Evolutionary conservation across 176 grass and related monocot genomes (phyloP).

Genomic region (Thinopyrum elongatum): DNA sequence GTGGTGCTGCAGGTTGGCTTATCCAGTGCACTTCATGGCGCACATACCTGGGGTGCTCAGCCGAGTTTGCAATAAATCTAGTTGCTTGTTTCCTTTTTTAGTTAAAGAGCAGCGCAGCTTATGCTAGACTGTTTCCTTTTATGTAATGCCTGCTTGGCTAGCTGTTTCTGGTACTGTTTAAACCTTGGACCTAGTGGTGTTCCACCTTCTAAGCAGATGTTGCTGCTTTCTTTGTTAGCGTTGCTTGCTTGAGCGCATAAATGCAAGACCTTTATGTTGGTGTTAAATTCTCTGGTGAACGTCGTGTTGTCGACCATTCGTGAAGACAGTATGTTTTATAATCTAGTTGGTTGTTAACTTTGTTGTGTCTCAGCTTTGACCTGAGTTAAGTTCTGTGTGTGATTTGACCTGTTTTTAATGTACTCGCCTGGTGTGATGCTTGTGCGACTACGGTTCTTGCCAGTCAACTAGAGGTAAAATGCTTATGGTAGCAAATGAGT

Average conservation of each 20-base stretch:
- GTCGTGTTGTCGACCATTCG: background rate
- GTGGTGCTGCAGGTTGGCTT: conserved; percentile 31
- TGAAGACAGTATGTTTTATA: background rate
- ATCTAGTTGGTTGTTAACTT: background rate
- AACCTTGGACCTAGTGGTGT: background rate
- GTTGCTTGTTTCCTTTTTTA: background rate
- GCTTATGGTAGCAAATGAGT: too few species aligned
- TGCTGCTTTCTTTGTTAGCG: background rate
- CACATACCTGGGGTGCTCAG: conserved; percentile 15
- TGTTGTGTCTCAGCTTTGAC: background rate
- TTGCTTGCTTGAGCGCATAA: background rate
- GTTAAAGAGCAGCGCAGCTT: background rate
- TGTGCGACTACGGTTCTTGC: too few species aligned
- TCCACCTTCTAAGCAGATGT: background rate
- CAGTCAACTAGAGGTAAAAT: too few species aligned
- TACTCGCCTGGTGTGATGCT: background rate
- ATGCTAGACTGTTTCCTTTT: conserved; percentile 13
- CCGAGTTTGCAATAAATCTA: background rate
- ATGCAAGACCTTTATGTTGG: background rate
- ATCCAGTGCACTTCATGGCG: background rate
- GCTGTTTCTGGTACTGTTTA: background rate
- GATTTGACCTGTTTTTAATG: background rate
- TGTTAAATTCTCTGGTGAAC: too few species aligned
- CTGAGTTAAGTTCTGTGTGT: background rate
- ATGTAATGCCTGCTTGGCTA: conserved; percentile 5